These are phyloP conservation scores for Alternaria longipes DNA, from an alignment of 2,329 filamentous ascomycete species.

Conservation along the genomic window DNA sequence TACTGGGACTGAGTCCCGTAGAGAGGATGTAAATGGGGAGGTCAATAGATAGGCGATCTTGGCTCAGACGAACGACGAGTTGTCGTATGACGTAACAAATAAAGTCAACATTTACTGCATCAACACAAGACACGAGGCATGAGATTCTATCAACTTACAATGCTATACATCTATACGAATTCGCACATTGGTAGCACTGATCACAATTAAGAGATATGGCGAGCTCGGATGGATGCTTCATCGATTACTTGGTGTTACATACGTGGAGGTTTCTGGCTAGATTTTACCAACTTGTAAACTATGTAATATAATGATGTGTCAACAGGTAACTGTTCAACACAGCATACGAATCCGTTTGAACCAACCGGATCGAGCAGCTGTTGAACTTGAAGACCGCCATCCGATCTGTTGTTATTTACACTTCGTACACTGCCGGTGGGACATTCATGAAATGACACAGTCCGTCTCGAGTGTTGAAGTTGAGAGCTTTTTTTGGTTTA, in stretches of 20 bases:
- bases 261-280: not conserved
- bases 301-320: not conserved
- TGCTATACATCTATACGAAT: not conserved
- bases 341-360: not conserved
- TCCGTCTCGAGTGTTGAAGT: not conserved
- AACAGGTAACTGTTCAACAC: not conserved
- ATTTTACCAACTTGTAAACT: not conserved
- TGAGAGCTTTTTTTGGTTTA: conserved; percentile 7
- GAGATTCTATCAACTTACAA: not conserved
- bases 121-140: conserved; percentile 1
- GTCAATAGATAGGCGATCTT: not conserved
- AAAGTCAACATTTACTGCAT: not conserved
- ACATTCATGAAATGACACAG: not conserved
- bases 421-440: not conserved
- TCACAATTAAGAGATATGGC: not conserved
- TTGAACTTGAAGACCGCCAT: not conserved
- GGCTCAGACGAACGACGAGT: not conserved
- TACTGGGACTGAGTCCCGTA: conserved; percentile 81
- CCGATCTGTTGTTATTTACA: not conserved
- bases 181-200: no score
- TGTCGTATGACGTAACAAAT: not conserved
- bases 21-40: conserved; percentile 59
- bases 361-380: not conserved
- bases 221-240: not conserved
- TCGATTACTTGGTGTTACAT: conserved; percentile 7